Conservation (phyloP, 768 basidiomycete genomes). For the Termitomyces sp. region DNA sequence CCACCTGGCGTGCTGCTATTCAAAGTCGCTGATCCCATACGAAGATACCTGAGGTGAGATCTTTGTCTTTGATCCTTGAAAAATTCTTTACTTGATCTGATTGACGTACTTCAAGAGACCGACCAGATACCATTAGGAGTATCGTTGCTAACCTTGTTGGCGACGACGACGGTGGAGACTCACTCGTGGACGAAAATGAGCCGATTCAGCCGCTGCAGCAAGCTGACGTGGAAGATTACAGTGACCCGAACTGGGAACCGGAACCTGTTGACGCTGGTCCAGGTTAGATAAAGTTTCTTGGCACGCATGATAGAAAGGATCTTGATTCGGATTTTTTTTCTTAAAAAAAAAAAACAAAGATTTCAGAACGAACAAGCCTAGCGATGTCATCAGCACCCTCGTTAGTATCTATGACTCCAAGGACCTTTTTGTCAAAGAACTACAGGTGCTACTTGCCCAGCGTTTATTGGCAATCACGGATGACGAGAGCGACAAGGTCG, state of each 20-base stretch:
- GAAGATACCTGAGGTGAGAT: conserved; percentile 77
- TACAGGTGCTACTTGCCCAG: conserved; percentile 89
- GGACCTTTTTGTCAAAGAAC: conserved; percentile 93
- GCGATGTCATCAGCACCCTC: conserved; percentile 93
- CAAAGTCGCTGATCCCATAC: conserved; percentile 91
- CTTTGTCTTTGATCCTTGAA: not conserved
- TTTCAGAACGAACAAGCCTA: conserved; percentile 86
- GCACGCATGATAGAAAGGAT: not conserved
- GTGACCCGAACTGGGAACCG: conserved; percentile 91
- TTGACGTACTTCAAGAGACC: conserved; percentile 52
- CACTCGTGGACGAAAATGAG: conserved; percentile 82
- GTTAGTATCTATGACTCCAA: conserved; percentile 98
- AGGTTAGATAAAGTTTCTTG: conserved; percentile 44
- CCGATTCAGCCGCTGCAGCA: conserved; percentile 73
- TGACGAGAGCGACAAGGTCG: conserved; percentile 76
- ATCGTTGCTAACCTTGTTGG: conserved; percentile 92
- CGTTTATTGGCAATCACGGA: conserved; percentile 77
- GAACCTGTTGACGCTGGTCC: conserved; percentile 97
- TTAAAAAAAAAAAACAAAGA: too few species aligned
- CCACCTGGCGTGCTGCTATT: conserved; percentile 90
- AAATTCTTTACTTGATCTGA: not conserved
- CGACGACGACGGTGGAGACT: conserved; percentile 76
- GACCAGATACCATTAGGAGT: conserved; percentile 90
- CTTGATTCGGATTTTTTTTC: not conserved
- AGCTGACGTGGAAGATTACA: conserved; percentile 78